These are phyloP conservation scores for Clonostachys rosea DNA, from an alignment of 2,329 filamentous ascomycete species.

Conservation along the genomic window DNA sequence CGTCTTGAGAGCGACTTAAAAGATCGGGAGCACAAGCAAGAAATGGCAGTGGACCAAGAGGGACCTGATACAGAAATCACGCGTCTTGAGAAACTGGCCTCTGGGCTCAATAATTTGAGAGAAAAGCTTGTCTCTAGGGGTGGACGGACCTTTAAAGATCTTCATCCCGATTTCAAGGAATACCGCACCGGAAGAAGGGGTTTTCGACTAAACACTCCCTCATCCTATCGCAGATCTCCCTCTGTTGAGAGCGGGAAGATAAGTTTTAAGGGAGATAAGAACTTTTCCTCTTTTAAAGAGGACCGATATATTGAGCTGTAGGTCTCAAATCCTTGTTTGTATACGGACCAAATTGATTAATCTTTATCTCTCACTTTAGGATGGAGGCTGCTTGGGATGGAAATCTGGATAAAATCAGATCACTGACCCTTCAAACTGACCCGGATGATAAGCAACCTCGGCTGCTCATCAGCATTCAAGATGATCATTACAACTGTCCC, in stretches of 20 bases:
- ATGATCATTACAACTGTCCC: conserved; percentile 46
- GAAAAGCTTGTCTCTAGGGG: conserved; percentile 46
- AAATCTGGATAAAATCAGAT: conserved; percentile 61
- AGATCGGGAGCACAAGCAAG: conserved; percentile 2
- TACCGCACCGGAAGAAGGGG: conserved; percentile 1
- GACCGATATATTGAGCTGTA: conserved; percentile 49
- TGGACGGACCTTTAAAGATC: conserved; percentile 62
- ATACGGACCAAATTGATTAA: not conserved
- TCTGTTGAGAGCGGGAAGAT: conserved; percentile 47
- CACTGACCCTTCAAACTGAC: conserved; percentile 57
- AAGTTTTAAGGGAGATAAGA: conserved; percentile 47
- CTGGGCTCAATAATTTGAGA: conserved; percentile 51
- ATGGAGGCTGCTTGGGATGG: conserved; percentile 72
- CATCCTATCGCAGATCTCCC: conserved; percentile 43
- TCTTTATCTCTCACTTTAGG: conserved; percentile 12
- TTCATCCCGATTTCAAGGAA: conserved; percentile 49
- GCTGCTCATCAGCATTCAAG: conserved; percentile 57
- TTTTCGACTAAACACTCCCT: conserved; percentile 3
- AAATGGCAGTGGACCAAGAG: conserved; percentile 41
- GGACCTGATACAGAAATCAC: conserved; percentile 7
- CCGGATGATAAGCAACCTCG: conserved; percentile 50
- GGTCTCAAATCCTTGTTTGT: conserved; percentile 18
- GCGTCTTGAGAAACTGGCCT: conserved; percentile 46
- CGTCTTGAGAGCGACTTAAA: conserved; percentile 14
- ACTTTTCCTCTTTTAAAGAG: conserved; percentile 30